Conservation (phyloP, 73 alveolate genomes). For the Symbiodinium natans region DNA sequence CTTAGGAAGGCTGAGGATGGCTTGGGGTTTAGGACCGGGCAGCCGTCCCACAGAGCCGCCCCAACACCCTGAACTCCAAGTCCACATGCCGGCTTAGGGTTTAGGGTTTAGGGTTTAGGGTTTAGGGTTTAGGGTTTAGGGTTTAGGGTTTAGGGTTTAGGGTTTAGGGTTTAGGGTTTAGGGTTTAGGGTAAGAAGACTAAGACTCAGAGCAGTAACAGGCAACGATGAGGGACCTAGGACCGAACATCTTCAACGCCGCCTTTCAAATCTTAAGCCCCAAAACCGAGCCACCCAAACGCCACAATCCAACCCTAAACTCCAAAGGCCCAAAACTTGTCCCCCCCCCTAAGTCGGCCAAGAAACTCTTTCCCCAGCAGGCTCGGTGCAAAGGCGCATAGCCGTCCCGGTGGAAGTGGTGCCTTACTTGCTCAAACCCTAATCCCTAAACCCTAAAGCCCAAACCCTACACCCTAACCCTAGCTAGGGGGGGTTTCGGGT, state of each 20-base stretch:
- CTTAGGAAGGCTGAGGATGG: background rate
- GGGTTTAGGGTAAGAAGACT: too few relatives aligned
- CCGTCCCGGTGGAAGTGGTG: slow-evolving; percentile 60
- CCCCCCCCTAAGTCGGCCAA: background rate
- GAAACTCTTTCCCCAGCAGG: slow-evolving; percentile 84
- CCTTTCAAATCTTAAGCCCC: too few relatives aligned
- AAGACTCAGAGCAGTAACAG: too few relatives aligned
- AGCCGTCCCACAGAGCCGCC: background rate
- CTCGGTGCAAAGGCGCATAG: slow-evolving; percentile 84
- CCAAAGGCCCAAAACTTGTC: background rate
- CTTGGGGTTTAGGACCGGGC: background rate
- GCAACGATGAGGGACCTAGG: too few relatives aligned
- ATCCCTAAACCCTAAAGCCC: too few relatives aligned
- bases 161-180: background rate
- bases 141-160: background rate
- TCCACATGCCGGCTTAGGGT: background rate
- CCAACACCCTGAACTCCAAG: background rate
- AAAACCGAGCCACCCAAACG: too few relatives aligned
- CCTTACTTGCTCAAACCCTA: too few relatives aligned
- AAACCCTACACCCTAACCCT: too few relatives aligned
- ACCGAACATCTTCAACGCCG: too few relatives aligned
- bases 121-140: background rate
- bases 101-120: background rate
- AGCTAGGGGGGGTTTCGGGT: too few relatives aligned
- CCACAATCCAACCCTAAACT: too few relatives aligned